Conservation (phyloP, 352 stramenopile genomes). For the Pythium rishiriense region DNA sequence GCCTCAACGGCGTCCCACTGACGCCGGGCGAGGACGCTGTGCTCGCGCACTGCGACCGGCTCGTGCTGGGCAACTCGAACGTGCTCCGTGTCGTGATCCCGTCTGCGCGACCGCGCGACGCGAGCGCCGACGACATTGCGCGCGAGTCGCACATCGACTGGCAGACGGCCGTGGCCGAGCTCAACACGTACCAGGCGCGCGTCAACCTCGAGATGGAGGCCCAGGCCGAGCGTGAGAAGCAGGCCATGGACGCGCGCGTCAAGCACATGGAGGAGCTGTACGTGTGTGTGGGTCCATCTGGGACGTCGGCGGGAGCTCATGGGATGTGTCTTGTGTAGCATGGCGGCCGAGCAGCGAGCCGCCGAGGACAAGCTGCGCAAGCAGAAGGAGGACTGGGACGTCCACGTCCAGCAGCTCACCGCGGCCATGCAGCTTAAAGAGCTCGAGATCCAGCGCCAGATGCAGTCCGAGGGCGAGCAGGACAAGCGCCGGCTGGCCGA, state of each 20-base stretch:
- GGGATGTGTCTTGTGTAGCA: constrained; percentile 25
- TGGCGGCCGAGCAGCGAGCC: constrained; percentile 54
- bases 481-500: constrained; percentile 76
- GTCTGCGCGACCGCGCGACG: constrained; percentile 30
- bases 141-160: constrained; percentile 66
- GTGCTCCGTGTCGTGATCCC: constrained; percentile 78
- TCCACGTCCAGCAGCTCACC: constrained; percentile 62
- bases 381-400: constrained; percentile 74
- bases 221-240: constrained; percentile 65
- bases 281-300: constrained; percentile 5
- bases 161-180: constrained; percentile 79
- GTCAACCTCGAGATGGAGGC: constrained; percentile 54
- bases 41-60: constrained; percentile 64
- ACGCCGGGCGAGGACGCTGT: constrained; percentile 33
- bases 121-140: constrained; percentile 32
- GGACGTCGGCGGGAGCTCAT: background rate
- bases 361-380: constrained; percentile 66
- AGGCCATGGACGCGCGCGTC: constrained; percentile 73
- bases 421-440: constrained; percentile 79
- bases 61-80: constrained; percentile 79
- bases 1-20: constrained; percentile 66
- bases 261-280: constrained; percentile 78
- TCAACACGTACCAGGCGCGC: constrained; percentile 76
- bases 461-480: constrained; percentile 71
- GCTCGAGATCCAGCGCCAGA: constrained; percentile 67